phyloP scores from a whole-genome alignment of 305 asterid species.

The Lippia alba region DNA sequence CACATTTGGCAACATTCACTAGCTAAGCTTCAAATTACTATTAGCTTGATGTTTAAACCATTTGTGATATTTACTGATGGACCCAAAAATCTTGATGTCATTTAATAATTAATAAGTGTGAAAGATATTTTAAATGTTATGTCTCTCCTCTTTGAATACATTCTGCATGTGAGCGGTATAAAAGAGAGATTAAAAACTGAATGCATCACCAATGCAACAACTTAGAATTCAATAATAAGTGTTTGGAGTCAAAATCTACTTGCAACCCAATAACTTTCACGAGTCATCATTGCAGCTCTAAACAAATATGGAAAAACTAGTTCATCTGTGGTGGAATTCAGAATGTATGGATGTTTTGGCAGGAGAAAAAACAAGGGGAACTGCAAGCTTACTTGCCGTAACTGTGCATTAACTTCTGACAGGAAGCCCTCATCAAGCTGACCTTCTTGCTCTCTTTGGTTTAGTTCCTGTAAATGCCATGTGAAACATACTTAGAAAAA shows the following conservation, averaged over 20 bases:
- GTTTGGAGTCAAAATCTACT: conserved; percentile 9
- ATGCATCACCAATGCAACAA: not conserved
- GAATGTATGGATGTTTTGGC: conserved; percentile 8
- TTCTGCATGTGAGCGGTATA: not conserved
- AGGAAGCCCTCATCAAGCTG: conserved; percentile 93
- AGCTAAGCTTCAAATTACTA: conserved; percentile 29
- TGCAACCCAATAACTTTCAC: conserved; percentile 7
- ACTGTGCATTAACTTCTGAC: conserved; percentile 88
- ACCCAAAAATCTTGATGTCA: conserved; percentile 6
- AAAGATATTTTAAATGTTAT: too few relatives aligned
- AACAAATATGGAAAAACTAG: conserved; percentile 9
- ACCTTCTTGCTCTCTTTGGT: conserved; percentile 94
- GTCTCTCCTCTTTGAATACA: too few relatives aligned
- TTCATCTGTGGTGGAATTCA: not conserved
- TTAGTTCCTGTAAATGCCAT: conserved; percentile 61
- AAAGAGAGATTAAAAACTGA: not conserved
- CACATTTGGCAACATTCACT: conserved; percentile 33
- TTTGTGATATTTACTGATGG: conserved; percentile 14
- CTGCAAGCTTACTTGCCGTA: conserved; percentile 74
- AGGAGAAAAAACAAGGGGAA: conserved; percentile 13
- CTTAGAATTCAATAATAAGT: not conserved
- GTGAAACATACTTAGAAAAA: too few relatives aligned
- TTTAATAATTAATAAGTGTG: not conserved
- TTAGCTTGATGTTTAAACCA: conserved; percentile 4
- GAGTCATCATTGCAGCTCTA: not conserved